These are phyloP conservation scores for Vicia sativa DNA, from an alignment of 306 rosid genomes.

Conservation along the genomic window DNA sequence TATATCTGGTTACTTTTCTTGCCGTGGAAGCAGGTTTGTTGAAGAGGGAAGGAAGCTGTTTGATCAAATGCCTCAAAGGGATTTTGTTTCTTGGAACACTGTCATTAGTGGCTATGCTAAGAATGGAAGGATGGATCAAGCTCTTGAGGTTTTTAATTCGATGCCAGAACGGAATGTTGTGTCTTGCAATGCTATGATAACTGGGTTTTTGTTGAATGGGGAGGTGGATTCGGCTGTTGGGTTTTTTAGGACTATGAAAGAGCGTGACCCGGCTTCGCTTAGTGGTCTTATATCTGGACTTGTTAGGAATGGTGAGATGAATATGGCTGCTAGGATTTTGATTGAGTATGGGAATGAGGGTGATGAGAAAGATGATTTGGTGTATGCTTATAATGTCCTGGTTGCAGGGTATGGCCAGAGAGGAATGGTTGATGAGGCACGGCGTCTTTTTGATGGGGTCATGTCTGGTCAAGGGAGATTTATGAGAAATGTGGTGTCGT, in stretches of 20 bases:
- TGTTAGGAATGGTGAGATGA: conserved; percentile 45
- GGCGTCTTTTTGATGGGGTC: conserved; percentile 43
- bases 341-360: conserved; percentile 36
- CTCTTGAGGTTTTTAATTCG: conserved; percentile 40
- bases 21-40: conserved; percentile 30
- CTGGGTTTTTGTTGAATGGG: conserved; percentile 54
- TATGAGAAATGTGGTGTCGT: conserved; percentile 48
- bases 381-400: conserved; percentile 49
- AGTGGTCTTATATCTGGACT: conserved; percentile 49
- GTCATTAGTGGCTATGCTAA: conserved; percentile 52
- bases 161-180: conserved; percentile 52
- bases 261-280: conserved; percentile 48
- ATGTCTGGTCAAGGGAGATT: conserved; percentile 36
- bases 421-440: conserved; percentile 53
- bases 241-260: conserved; percentile 39
- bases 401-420: conserved; percentile 55
- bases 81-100: conserved; percentile 57
- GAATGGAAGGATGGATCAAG: conserved; percentile 51
- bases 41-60: conserved; percentile 50
- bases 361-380: conserved; percentile 41
- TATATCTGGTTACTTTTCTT: conserved; percentile 47
- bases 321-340: conserved; percentile 44
- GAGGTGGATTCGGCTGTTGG: conserved; percentile 47
- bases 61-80: conserved; percentile 48
- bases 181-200: conserved; percentile 50